Evolutionary conservation across 2,329 filamentous ascomycete species (phyloP), one percentile per base, ranked within the genome.

Genomic region (Ascochyta clinopodiicola): DNA sequence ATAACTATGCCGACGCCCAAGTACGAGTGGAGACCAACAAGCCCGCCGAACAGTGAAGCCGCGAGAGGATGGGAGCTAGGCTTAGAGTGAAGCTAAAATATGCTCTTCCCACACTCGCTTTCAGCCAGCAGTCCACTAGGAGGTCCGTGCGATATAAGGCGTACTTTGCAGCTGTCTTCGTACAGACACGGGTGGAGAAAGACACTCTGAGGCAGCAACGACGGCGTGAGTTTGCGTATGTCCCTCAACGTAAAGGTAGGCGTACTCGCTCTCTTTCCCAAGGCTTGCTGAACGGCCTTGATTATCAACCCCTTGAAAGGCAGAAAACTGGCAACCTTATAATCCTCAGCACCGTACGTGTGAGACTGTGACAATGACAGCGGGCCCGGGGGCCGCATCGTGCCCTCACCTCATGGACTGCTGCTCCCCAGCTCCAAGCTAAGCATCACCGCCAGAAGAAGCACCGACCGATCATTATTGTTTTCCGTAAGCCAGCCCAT

Each of bases 311-410:
- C 35, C 40, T 36, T 35, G 3, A 40, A 44, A 49, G 29, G 13
- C 38, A 38, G 36, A 24, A 43, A 43, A 51, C 29, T 24, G 46
- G 52, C 42, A 46, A 51, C 52, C 47, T 47, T 56, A 43, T 43
- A 51, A 43, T 25, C 47, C 42, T 51, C 52, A 56, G 46, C 37
- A 51, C 34, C 27, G 52, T 55, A 36, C 43, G 46, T 50, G 52
- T 10, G 27, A 24, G 47, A 22, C 42, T 38, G 46, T 43, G 42
- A 56, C 52, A 39, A 24, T 44, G 37, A 51, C 52, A 51, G 17
- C 17, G 17, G 17, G 17, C 17, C 17, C 17, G 17, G 17, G 17
- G 17, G 17, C 17, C 17, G 17, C 17, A 17, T 17, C 17, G 17
- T 17, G 17, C 17, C 17, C 17, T 17, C 17, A 17, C 17, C 17